A percentile compares a stretch with the other conserved stretches of the same genome.
Evolutionary conservation across 192 early-diverging fungal species (phyloP).

Genomic region (Coemansia sp.): DNA sequence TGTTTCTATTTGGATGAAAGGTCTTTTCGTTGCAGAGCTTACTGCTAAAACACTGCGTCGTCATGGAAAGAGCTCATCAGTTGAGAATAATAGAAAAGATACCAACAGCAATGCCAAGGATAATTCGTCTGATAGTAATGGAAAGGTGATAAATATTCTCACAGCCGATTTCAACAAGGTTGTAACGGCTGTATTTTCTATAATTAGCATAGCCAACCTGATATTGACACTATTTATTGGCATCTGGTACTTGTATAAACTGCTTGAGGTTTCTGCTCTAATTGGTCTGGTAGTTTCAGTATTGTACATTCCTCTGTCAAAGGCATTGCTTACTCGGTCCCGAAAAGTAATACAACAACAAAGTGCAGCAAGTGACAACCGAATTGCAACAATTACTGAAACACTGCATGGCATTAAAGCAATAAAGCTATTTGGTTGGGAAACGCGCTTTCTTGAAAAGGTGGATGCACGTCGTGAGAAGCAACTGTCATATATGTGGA

Average conservation of each 20-base stretch:
- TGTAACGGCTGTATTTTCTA: constrained; percentile 65
- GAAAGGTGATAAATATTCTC: constrained; percentile 70
- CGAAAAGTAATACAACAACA: constrained; percentile 59
- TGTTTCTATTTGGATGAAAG: constrained; percentile 61
- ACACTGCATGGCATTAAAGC: no score
- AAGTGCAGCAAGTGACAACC: constrained; percentile 65
- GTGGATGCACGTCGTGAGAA: constrained; percentile 45
- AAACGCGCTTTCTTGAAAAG: no score
- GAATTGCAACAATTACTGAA: constrained; percentile 58
- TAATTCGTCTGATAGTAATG: constrained; percentile 40
- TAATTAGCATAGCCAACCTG: constrained; percentile 64
- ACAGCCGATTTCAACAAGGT: constrained; percentile 66
- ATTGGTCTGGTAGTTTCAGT: constrained; percentile 71
- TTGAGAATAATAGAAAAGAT: constrained; percentile 31
- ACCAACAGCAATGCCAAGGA: constrained; percentile 57
- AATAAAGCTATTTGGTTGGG: no score
- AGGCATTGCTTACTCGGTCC: constrained; percentile 83
- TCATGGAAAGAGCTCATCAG: constrained; percentile 53
- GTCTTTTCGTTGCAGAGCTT: constrained; percentile 66
- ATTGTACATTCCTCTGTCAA: constrained; percentile 60
- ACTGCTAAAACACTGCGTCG: constrained; percentile 64
- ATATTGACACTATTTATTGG: no score
- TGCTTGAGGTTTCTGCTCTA: constrained; percentile 18
- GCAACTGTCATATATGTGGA: constrained; percentile 60
- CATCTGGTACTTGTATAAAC: no score